phyloP scores from a whole-genome alignment of 2,329 filamentous ascomycete genomes.

The Colletotrichum sp. region DNA sequence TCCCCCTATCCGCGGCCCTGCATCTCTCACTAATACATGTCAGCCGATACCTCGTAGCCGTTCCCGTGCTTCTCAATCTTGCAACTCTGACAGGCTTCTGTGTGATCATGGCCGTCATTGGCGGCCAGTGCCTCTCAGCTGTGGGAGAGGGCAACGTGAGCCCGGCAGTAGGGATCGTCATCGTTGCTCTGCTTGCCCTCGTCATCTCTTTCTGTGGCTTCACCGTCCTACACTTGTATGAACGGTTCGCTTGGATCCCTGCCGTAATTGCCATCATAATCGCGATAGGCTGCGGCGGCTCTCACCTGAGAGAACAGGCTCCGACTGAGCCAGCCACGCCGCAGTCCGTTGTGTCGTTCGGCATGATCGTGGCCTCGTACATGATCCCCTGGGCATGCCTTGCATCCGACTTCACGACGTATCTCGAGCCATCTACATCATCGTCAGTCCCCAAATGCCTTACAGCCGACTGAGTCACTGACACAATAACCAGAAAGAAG shows the following conservation, averaged over 20 bases:
- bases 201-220: conserved; percentile 55
- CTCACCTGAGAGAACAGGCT: conserved; percentile 40
- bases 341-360: conserved; percentile 57
- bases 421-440: conserved; percentile 54
- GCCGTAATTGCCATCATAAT: conserved; percentile 44
- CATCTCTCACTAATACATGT: neutral
- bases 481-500: conserved; percentile 28
- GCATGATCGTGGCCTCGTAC: conserved; percentile 66
- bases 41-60: conserved; percentile 22
- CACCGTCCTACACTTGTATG: conserved; percentile 47
- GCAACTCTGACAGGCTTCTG: conserved; percentile 53
- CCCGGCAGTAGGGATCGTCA: conserved; percentile 51
- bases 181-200: conserved; percentile 48
- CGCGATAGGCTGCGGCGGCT: conserved; percentile 42
- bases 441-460: conserved; percentile 36
- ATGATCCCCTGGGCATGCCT: conserved; percentile 67
- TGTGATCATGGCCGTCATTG: conserved; percentile 51
- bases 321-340: conserved; percentile 41
- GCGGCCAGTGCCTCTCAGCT: conserved; percentile 46
- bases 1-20: conserved; percentile 23
- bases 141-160: conserved; percentile 40
- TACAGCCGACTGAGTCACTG: neutral
- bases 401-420: conserved; percentile 65
- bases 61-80: conserved; percentile 44
- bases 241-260: conserved; percentile 53